phyloP scores from a whole-genome alignment of 2,329 filamentous ascomycete species.

The Botryosphaeria dothidea region DNA sequence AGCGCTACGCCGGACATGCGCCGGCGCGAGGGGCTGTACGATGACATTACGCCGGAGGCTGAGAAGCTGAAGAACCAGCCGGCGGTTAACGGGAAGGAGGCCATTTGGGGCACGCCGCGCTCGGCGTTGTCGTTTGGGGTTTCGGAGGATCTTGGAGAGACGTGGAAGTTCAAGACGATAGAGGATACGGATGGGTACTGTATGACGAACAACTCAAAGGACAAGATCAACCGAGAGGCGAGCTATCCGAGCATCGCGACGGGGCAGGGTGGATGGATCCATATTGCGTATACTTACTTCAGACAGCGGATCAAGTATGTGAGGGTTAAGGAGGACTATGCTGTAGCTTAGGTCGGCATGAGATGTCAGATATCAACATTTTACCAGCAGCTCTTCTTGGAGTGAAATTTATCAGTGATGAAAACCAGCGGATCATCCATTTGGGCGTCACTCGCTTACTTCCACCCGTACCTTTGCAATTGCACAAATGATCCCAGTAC shows the following conservation, averaged over 20 bases:
- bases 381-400: no score
- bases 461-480: no score
- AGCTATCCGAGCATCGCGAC: conserved; percentile 48
- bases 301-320: conserved; percentile 47
- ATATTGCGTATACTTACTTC: conserved; percentile 48
- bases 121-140: conserved; percentile 38
- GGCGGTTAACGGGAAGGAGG: conserved; percentile 34
- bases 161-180: conserved; percentile 42
- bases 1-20: conserved; percentile 33
- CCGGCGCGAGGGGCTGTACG: conserved; percentile 45
- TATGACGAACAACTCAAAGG: conserved; percentile 47
- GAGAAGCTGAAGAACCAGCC: conserved; percentile 44
- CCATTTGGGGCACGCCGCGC: conserved; percentile 48
- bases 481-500: no score
- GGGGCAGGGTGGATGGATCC: conserved; percentile 27
- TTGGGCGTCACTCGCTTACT: no score
- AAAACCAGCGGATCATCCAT: no score
- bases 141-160: conserved; percentile 39
- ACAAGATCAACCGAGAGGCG: conserved; percentile 45
- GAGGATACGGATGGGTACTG: conserved; percentile 50
- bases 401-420: no score
- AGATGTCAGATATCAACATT: no score
- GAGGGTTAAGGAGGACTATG: conserved; percentile 23
- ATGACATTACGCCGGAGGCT: conserved; percentile 45
- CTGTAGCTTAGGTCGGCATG: neutral